A percentile compares a stretch with the other conserved stretches of the same genome.
Conservation (phyloP, 352 stramenopile genomes). For the Phytophthora crassamura region DNA sequence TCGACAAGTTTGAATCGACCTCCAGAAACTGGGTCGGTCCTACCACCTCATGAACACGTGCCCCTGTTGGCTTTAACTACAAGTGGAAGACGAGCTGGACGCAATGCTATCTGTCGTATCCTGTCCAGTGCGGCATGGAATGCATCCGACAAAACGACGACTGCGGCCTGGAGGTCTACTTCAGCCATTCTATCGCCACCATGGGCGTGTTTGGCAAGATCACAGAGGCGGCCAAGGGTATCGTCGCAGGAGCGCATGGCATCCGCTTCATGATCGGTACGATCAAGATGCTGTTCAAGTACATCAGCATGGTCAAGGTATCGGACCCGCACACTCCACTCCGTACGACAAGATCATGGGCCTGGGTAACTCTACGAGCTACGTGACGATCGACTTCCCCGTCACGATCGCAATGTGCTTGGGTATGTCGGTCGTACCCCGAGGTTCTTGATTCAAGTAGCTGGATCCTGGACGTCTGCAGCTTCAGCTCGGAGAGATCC, state of each 20-base stretch:
- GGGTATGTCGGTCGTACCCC: constrained; percentile 11
- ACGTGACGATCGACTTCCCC: constrained; percentile 28
- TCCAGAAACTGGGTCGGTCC: constrained; percentile 38
- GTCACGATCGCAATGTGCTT: constrained; percentile 23
- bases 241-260: constrained; percentile 22
- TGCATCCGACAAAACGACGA: constrained; percentile 52
- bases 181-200: constrained; percentile 28
- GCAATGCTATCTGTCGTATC: constrained; percentile 55
- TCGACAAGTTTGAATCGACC: constrained; percentile 31
- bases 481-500: constrained; percentile 14
- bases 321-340: constrained; percentile 21
- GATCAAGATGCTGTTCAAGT: constrained; percentile 24
- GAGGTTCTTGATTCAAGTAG: constrained; percentile 10
- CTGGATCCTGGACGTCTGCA: constrained; percentile 21
- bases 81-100: constrained; percentile 55
- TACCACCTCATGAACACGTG: constrained; percentile 40
- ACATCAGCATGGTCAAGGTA: constrained; percentile 19
- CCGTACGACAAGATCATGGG: constrained; percentile 21
- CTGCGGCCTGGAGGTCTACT: constrained; percentile 36
- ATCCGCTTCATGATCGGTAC: constrained; percentile 34
- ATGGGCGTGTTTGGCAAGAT: constrained; percentile 43
- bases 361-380: constrained; percentile 25
- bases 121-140: constrained; percentile 57
- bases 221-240: constrained; percentile 10
- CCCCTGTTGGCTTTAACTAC: constrained; percentile 38